A percentile compares a stretch with the other conserved stretches of the same genome.
Conservation (phyloP, 129 eudicot species). For the Sambucus nigra region DNA sequence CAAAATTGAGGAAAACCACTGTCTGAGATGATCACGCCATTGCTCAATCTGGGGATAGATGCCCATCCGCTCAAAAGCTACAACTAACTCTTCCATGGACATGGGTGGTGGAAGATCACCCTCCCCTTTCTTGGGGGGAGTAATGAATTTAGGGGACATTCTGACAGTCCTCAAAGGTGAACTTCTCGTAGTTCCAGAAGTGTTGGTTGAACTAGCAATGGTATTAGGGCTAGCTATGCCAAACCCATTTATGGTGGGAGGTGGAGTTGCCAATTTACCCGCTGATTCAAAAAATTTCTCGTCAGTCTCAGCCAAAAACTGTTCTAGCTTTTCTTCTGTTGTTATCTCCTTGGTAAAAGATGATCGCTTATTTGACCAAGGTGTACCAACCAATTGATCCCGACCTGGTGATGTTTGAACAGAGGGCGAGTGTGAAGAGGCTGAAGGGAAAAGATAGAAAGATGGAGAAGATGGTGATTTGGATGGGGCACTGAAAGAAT, state of each 20-base stretch:
- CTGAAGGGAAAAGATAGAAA: conserved; percentile 44
- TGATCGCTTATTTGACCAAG: conserved; percentile 81
- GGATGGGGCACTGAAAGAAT: conserved; percentile 48
- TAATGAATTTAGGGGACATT: conserved; percentile 92
- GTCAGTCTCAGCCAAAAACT: conserved; percentile 74
- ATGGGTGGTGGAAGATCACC: conserved; percentile 87
- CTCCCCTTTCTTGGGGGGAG: conserved; percentile 94
- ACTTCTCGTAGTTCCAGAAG: conserved; percentile 80
- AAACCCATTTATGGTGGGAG: conserved; percentile 58
- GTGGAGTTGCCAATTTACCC: conserved; percentile 76
- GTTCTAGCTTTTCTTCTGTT: conserved; percentile 67
- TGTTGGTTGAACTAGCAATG: conserved; percentile 35
- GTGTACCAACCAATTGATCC: conserved; percentile 45
- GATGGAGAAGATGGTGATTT: conserved; percentile 73
- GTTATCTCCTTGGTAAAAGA: conserved; percentile 60
- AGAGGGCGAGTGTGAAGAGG: conserved; percentile 42
- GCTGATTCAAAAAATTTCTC: conserved; percentile 74
- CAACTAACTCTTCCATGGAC: conserved; percentile 89
- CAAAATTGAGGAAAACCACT: conserved; percentile 84
- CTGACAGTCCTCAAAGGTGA: conserved; percentile 93
- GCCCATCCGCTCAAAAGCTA: conserved; percentile 60
- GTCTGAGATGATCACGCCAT: conserved; percentile 90
- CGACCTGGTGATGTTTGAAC: conserved; percentile 46
- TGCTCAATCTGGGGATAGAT: conserved; percentile 89
- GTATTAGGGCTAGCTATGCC: conserved; percentile 63